Conservation (phyloP, 169 alveolate genomes). For the Cystoisospora suis region DNA sequence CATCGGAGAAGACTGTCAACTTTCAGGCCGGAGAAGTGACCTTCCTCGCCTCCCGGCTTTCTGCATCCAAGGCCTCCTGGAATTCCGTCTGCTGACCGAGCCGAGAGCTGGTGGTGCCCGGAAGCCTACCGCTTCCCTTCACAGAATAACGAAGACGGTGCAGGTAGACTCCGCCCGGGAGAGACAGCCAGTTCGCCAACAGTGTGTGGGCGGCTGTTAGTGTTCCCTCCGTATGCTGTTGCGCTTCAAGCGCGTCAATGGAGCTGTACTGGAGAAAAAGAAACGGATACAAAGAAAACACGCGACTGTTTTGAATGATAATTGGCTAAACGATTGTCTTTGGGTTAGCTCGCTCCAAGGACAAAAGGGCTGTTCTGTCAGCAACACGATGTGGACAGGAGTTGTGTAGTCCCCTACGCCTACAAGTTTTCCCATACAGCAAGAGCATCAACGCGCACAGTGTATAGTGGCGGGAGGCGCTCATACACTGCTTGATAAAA, state of each 20-base stretch:
- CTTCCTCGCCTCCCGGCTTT: not conserved
- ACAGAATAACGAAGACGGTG: not conserved
- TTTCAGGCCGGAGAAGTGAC: too few relatives aligned
- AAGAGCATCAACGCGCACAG: not conserved
- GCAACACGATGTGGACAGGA: not conserved
- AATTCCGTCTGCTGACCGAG: not conserved
- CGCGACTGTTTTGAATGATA: not conserved
- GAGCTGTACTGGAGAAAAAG: slow-evolving; percentile 32
- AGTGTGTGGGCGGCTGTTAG: not conserved
- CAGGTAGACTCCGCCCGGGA: slow-evolving; percentile 22
- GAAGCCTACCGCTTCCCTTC: not conserved
- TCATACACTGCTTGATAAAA: too few relatives aligned
- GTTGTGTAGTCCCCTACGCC: not conserved
- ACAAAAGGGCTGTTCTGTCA: too few relatives aligned
- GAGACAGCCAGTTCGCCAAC: slow-evolving; percentile 20
- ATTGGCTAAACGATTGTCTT: not conserved
- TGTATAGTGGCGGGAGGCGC: too few relatives aligned
- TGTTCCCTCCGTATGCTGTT: not conserved
- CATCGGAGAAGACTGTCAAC: too few relatives aligned
- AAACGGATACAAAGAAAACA: not conserved
- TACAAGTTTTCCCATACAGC: not conserved
- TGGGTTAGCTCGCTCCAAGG: too few relatives aligned
- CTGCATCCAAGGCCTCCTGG: not conserved
- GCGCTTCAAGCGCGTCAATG: slow-evolving; percentile 4
- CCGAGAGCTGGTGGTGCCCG: not conserved